These are phyloP conservation scores for Limnanthes douglasii DNA, from an alignment of 345 rosid species.

Conservation along the genomic window DNA sequence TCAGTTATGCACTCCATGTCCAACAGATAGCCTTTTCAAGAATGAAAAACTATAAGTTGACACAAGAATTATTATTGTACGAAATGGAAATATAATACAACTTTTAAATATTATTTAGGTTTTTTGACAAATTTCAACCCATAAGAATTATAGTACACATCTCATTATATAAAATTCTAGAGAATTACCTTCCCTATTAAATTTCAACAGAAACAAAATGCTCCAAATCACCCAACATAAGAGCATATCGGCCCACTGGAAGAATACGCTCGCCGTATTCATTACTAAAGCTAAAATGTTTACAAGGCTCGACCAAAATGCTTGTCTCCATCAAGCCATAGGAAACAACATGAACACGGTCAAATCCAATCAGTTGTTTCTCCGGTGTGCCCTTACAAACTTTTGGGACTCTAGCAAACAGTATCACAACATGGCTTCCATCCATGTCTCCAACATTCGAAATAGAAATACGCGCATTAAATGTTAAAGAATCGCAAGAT, in stretches of 20 bases:
- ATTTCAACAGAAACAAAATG: conserved; percentile 34
- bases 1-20: no score
- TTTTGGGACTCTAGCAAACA: conserved; percentile 41
- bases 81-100: no score
- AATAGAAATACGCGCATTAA: conserved; percentile 31
- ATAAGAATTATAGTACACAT: no score
- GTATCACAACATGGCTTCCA: conserved; percentile 65
- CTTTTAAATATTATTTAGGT: no score
- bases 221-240: conserved; percentile 42
- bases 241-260: conserved; percentile 40
- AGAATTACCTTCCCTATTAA: conserved; percentile 5
- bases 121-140: no score
- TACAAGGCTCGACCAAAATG: conserved; percentile 58
- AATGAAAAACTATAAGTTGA: no score
- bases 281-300: conserved; percentile 47
- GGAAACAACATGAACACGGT: conserved; percentile 43
- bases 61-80: no score
- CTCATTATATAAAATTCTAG: no score
- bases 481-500: conserved; percentile 39
- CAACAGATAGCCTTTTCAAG: no score
- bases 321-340: conserved; percentile 21
- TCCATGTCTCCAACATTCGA: conserved; percentile 42
- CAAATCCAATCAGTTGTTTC: conserved; percentile 67
- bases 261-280: conserved; percentile 42
- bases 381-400: conserved; percentile 30